A percentile compares a stretch with the other conserved stretches of the same genome.
These are phyloP conservation scores for Francoa sonchifolia DNA, from an alignment of 441 rosid species.

Conservation along the genomic window DNA sequence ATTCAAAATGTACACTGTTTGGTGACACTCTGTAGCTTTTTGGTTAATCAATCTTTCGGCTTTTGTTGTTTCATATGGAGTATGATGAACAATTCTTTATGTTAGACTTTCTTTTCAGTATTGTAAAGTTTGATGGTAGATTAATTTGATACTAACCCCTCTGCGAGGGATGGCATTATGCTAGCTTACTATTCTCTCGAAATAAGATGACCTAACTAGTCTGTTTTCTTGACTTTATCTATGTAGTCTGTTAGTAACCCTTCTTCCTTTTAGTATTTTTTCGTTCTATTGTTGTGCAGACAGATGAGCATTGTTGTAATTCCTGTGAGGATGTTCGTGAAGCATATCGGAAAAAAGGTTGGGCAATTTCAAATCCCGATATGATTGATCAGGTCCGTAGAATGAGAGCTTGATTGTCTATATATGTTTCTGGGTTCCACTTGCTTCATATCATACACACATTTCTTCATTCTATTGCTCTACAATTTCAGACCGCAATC, in stretches of 20 bases:
- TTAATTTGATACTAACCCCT: too few species aligned
- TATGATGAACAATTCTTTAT: background rate
- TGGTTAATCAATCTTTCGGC: background rate
- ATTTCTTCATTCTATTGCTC: too few species aligned
- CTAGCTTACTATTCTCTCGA: constrained; percentile 5
- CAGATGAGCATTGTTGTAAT: constrained; percentile 86
- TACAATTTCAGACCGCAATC: too few species aligned
- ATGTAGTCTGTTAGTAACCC: background rate
- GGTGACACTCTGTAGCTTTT: background rate
- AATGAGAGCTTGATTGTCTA: constrained; percentile 9
- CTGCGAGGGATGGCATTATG: too few species aligned
- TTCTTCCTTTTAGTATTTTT: background rate
- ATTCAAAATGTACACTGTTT: too few species aligned
- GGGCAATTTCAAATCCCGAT: constrained; percentile 81
- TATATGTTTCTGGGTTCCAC: too few species aligned
- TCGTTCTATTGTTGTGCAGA: constrained; percentile 21
- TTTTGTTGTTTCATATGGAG: background rate
- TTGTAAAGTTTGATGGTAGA: too few species aligned
- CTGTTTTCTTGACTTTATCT: too few species aligned
- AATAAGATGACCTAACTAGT: too few species aligned
- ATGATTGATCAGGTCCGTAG: constrained; percentile 71
- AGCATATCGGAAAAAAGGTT: constrained; percentile 91
- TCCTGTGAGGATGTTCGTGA: constrained; percentile 93
- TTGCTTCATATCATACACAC: too few species aligned
- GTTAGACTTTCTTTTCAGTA: too few species aligned